Base-by-base conservation (phyloP, 805 yeast genomes). In the Saccharomycopsis sp. region DNA sequence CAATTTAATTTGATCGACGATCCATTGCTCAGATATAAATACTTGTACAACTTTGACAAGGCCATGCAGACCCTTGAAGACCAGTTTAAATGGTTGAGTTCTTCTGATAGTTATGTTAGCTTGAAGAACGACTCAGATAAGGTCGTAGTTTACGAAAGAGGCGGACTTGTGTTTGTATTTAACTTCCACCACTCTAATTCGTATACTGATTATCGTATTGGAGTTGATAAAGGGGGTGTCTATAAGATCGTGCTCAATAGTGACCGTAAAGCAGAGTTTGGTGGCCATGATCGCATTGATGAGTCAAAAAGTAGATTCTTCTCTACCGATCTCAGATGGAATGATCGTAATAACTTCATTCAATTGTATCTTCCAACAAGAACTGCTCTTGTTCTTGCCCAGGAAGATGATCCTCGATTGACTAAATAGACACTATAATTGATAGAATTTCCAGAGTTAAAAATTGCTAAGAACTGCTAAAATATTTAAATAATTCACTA, bases 1-100 rank as follows among this genome's bases (percentile, higher is more conserved):
- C 99, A 93, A 72, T 94, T 92, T 79, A 90, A 90, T 67, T 78
- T 93, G 65, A 81, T 86, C 42, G 85, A 86, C 57, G 97, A 94
- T 69, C 81, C 85, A 25, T 73, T 89, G 61, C 76, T 94, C 66
- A 80, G 97, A 62, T 93, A 93, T 75, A 82, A 84, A 69, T 85
- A 78, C 64, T 76, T 93, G 66, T 86, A 86, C 71, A 76, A 76
- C n/a, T 93, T 94, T 74, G 99, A 93, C 72, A 75, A 80, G 52
- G 91, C 87, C 14, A 84, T 94, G 89, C 96, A 90, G 72, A 78
- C 76, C 57, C 74, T 86, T 47, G 98, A 93, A 71, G 70, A 78
- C 17, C 74, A 78, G 55, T 88, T 79, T 69, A 82, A 85, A 41
- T 87, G 97, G 86, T 77, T 94, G 66, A 74, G 78, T 63, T 76